Evolutionary conservation across 148 eudicot genomes (phyloP), one percentile per base, ranked within the genome.

Genomic region (Hydrangea macrophylla): DNA sequence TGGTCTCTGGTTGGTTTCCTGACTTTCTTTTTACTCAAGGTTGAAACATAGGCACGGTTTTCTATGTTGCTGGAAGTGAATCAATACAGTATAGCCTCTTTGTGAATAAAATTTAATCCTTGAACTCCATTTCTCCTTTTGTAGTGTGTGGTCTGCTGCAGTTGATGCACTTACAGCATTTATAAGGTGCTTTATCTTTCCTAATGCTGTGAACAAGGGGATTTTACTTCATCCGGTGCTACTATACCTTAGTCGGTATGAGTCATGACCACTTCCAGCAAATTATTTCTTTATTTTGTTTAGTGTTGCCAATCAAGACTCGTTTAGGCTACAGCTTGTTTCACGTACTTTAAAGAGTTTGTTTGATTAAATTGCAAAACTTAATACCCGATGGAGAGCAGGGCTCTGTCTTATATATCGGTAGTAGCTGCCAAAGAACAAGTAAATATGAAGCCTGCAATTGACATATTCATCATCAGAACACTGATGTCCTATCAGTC

Each of bases 171-270:
- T 94, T 48, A 81, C 93, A 70, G 87, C 97, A 72, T 94, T 86
- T 70, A 70, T 91, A 48, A 87, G 85, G 75, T 82, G 96, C 80
- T 94, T 88, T 75, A 77, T 94, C 72, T 83, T 87, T 78, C 79
- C 88, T 64, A 74, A 81, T 73, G 79, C 84, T 70, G 75, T 65
- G 67, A 82, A 87, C 74, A 65, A 79, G 80, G 76, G 92, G 77
- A 86, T 94, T 76, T 84, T 94, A 70, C 95, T 94, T 78, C 96
- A 94, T 76, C 99, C 99, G 33, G 91, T 94, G 75, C 87, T 94
- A 60, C 73, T 90, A 37, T 94, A 94, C 75, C 87, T 94, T 56
- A 91, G 82, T 76, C 70, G 93, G 99, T 93, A 88, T 36, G 73
- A 60, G 93, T 97, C 90, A 88, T 36, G 73, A 60, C 22, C 45